phyloP scores from a whole-genome alignment of 1,284 basidiomycete species.

The Ustilago esculenta region DNA sequence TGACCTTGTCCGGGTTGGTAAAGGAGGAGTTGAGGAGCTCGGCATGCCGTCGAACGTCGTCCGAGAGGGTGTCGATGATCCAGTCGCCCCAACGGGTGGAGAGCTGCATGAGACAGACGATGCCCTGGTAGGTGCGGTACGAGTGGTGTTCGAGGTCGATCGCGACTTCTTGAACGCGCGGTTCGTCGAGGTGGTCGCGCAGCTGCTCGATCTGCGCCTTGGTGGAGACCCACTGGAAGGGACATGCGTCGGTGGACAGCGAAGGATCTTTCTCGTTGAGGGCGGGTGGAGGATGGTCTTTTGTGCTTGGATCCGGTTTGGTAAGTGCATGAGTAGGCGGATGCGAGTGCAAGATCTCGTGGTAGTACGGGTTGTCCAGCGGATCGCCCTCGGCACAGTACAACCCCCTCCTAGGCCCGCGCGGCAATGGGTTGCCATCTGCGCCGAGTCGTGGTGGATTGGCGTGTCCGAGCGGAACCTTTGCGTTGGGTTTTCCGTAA shows the following conservation, averaged over 20 bases:
- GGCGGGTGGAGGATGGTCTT: conserved; percentile 46
- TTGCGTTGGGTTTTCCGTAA: conserved; percentile 62
- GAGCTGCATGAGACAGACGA: conserved; percentile 86
- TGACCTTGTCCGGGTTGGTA: conserved; percentile 83
- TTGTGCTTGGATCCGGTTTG: conserved; percentile 23
- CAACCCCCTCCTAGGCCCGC: conserved; percentile 53
- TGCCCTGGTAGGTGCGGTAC: conserved; percentile 83
- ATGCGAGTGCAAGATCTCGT: conserved; percentile 54
- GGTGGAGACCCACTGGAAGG: conserved; percentile 80
- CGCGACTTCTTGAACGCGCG: conserved; percentile 79
- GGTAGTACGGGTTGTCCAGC: conserved; percentile 60
- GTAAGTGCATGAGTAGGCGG: conserved; percentile 65
- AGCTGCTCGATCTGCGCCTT: conserved; percentile 73
- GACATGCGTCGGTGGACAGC: conserved; percentile 75
- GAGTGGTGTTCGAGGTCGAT: conserved; percentile 94
- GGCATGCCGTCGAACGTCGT: conserved; percentile 77
- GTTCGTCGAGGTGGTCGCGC: conserved; percentile 71
- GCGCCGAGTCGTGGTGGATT: conserved; percentile 17
- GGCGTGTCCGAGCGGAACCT: conserved; percentile 48
- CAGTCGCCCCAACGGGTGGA: conserved; percentile 86
- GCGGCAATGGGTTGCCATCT: conserved; percentile 18
- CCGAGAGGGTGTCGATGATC: conserved; percentile 81
- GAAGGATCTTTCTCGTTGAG: conserved; percentile 49
- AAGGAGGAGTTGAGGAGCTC: conserved; percentile 76
- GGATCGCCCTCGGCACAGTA: conserved; percentile 64